These are phyloP conservation scores for Marchantia paleacea DNA, from an alignment of 225 moss, liverwort and hornwort species.

Conservation along the genomic window DNA sequence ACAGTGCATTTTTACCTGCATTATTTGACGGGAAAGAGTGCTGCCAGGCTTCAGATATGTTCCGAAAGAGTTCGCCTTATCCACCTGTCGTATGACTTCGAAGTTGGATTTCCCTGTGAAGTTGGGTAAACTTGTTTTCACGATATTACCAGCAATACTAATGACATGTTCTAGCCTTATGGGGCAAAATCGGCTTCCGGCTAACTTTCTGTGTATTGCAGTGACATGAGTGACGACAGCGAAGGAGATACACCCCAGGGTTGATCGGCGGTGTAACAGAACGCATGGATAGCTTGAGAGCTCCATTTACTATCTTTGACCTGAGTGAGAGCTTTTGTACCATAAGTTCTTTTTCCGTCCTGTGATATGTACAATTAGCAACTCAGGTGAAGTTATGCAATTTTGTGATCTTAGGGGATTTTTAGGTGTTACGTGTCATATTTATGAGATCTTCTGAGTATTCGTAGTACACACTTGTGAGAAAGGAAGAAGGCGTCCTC, in stretches of 20 bases:
- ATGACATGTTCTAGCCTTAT: neutral
- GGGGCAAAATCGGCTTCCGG: neutral
- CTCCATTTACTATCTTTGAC: neutral
- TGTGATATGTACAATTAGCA: neutral
- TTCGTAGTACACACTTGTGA: neutral
- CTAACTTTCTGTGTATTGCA: conserved; percentile 31
- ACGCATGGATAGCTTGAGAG: neutral
- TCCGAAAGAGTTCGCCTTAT: neutral
- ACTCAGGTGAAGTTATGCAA: conserved; percentile 17
- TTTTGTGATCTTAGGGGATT: conserved; percentile 7
- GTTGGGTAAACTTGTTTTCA: too few species aligned
- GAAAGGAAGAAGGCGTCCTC: neutral
- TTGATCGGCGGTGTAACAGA: conserved; percentile 22
- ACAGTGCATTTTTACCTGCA: neutral
- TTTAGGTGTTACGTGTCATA: neutral
- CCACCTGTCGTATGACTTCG: too few species aligned
- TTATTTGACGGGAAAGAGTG: neutral
- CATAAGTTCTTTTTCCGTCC: neutral
- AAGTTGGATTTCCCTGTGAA: too few species aligned
- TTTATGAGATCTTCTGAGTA: neutral
- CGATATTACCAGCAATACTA: too few species aligned
- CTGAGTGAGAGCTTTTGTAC: conserved; percentile 6
- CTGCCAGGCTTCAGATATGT: neutral
- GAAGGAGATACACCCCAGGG: conserved; percentile 59
- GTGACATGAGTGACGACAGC: conserved; percentile 89